Evolutionary conservation across 371 early-diverging fungal species (phyloP).

Genomic region (Smittium culicis): DNA sequence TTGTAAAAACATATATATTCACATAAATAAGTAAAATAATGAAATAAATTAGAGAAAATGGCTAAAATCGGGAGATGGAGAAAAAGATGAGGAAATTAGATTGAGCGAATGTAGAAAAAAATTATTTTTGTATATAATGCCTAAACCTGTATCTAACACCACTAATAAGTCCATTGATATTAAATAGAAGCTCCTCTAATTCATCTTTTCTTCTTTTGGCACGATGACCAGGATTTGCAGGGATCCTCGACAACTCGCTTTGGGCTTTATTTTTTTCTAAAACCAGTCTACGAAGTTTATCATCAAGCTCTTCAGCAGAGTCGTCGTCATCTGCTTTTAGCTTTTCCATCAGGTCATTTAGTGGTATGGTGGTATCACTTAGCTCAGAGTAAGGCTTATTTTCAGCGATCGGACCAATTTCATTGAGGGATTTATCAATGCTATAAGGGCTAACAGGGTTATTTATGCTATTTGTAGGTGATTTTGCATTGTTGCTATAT

Average conservation of each 20-base stretch:
- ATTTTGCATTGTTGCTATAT: too few relatives aligned
- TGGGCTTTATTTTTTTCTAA: neutral
- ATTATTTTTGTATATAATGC: neutral
- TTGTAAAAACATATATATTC: too few relatives aligned
- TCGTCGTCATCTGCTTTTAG: conserved; percentile 6
- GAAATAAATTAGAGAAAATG: too few relatives aligned
- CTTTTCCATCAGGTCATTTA: neutral
- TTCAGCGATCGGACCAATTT: too few relatives aligned
- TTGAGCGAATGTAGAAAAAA: too few relatives aligned
- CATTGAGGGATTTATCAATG: too few relatives aligned
- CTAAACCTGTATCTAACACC: conserved; percentile 1
- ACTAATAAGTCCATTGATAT: neutral
- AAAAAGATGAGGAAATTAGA: too few relatives aligned
- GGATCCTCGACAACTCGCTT: conserved; percentile 6
- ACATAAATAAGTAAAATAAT: too few relatives aligned
- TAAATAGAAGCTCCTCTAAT: neutral
- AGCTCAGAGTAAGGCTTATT: too few relatives aligned
- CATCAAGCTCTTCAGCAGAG: neutral
- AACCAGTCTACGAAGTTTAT: neutral
- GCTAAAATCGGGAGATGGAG: too few relatives aligned
- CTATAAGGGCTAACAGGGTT: too few relatives aligned
- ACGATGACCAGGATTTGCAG: neutral
- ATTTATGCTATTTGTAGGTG: too few relatives aligned
- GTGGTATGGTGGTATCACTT: neutral
- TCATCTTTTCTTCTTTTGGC: neutral